phyloP scores from a whole-genome alignment of 2,329 filamentous ascomycete species.

The Neofusicoccum parvum region DNA sequence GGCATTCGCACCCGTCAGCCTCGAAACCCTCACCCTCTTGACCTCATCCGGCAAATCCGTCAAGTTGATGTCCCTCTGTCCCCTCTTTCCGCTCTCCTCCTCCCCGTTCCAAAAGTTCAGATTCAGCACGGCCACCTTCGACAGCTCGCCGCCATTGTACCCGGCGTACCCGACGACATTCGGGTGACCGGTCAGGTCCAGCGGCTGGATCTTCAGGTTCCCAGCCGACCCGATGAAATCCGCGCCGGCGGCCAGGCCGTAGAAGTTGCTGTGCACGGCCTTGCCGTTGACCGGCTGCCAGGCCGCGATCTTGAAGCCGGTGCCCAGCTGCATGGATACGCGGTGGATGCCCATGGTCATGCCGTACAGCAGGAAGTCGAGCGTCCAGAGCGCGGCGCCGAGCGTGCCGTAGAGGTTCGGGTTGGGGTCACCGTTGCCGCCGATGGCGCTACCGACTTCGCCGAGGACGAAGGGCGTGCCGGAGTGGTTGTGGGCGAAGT shows the following conservation, averaged over 20 bases:
- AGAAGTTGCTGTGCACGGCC: conserved; percentile 1
- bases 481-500: too few species aligned
- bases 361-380: conserved; percentile 11
- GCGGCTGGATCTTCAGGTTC: neutral
- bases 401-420: neutral
- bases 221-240: neutral
- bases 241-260: neutral
- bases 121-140: neutral
- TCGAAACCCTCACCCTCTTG: neutral
- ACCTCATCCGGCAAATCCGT: neutral
- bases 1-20: neutral
- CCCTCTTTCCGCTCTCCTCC: accelerated
- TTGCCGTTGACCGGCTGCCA: neutral
- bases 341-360: neutral
- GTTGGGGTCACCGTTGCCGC: too few species aligned
- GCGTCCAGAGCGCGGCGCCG: neutral
- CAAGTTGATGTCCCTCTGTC: accelerated
- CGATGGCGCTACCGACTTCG: neutral
- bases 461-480: neutral
- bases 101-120: neutral
- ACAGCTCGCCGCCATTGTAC: neutral
- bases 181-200: neutral
- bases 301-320: neutral
- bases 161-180: neutral
- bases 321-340: neutral